These are phyloP conservation scores for Metschnikowia lochheadii DNA, from an alignment of 805 yeast species.

Conservation along the genomic window DNA sequence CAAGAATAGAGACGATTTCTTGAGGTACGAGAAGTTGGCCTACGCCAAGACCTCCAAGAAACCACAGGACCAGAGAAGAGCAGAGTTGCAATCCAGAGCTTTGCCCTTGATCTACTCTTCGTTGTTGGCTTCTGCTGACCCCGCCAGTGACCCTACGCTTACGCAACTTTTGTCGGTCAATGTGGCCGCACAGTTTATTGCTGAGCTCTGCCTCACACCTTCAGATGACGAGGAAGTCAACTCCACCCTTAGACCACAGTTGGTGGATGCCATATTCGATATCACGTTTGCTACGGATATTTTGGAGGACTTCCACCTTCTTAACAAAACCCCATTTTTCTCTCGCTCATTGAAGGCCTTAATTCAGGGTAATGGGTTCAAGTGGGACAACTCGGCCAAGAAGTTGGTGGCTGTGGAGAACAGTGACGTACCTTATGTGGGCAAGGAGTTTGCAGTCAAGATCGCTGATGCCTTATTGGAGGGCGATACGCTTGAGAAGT, in stretches of 20 bases:
- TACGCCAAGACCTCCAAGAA: slow-evolving; percentile 73
- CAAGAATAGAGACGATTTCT: slow-evolving; percentile 52
- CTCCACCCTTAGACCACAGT: slow-evolving; percentile 39
- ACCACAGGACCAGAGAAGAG: slow-evolving; percentile 70
- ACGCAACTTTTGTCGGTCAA: slow-evolving; percentile 56
- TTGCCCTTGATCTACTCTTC: slow-evolving; percentile 60
- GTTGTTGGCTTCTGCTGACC: slow-evolving; percentile 32
- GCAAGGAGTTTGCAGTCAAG: slow-evolving; percentile 55
- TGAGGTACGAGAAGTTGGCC: slow-evolving; percentile 54
- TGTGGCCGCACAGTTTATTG: slow-evolving; percentile 77
- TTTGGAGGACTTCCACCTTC: slow-evolving; percentile 59
- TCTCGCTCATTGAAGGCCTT: slow-evolving; percentile 70
- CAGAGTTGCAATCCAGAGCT: slow-evolving; percentile 61
- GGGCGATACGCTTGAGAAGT: slow-evolving; percentile 42
- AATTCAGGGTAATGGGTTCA: slow-evolving; percentile 85
- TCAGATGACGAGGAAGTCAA: slow-evolving; percentile 40
- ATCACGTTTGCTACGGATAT: slow-evolving; percentile 61
- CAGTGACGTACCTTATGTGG: slow-evolving; percentile 42
- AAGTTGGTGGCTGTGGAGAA: slow-evolving; percentile 39
- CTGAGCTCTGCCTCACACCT: slow-evolving; percentile 66
- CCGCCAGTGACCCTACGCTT: slow-evolving; percentile 39
- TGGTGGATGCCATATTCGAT: slow-evolving; percentile 55
- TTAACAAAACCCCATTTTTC: slow-evolving; percentile 63
- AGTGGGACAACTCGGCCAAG: slow-evolving; percentile 47
- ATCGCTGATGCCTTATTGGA: slow-evolving; percentile 52